Conservation (phyloP, 345 rosid species). For the Citrus reticulata region DNA sequence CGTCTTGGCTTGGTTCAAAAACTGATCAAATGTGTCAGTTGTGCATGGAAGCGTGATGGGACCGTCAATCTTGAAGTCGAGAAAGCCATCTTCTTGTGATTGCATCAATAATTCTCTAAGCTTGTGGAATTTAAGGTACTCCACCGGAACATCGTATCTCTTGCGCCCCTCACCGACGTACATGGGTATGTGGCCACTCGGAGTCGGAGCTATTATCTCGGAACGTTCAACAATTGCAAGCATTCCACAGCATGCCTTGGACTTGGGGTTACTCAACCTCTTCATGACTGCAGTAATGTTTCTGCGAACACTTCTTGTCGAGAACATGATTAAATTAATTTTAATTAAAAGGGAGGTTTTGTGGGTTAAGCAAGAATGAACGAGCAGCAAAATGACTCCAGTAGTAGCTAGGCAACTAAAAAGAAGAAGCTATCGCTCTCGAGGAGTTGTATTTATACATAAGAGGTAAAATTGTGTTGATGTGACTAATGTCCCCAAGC, state of each 20-base stretch:
- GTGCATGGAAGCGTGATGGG: neutral
- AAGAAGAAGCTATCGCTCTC: no score
- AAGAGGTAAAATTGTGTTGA: neutral
- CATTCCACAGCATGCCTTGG: neutral
- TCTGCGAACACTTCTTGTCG: neutral
- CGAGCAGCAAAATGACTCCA: neutral
- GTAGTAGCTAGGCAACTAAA: no score
- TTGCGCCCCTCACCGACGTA: neutral
- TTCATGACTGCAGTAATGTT: neutral
- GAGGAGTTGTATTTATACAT: no score
- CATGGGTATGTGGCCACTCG: neutral
- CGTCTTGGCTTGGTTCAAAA: neutral
- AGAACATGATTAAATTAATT: neutral
- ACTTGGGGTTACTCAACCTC: neutral
- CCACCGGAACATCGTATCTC: slow-evolving; percentile 3
- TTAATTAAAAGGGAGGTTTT: neutral
- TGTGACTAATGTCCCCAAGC: neutral
- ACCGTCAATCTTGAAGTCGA: neutral
- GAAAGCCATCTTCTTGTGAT: neutral
- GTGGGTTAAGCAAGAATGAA: neutral
- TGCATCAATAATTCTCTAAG: neutral
- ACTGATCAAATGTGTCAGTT: neutral
- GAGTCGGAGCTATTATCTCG: neutral
- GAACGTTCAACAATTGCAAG: neutral
- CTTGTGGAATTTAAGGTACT: neutral